These are phyloP conservation scores for Umbelopsis vinacea DNA, from an alignment of 192 early-diverging fungal genomes.

Conservation along the genomic window DNA sequence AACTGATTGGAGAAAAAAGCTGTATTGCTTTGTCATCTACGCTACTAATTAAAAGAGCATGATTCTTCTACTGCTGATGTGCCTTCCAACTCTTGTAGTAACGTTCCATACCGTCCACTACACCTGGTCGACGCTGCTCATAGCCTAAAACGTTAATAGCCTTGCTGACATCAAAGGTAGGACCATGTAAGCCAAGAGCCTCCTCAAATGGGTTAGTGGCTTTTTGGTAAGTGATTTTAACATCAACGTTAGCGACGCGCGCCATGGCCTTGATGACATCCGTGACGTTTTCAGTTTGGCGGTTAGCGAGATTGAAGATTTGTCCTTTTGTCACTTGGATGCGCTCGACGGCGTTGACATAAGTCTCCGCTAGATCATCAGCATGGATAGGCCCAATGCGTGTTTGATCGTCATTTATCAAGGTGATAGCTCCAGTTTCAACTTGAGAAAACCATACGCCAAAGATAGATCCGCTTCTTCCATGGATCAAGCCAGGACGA, in stretches of 20 bases:
- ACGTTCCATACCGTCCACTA: constrained; percentile 14
- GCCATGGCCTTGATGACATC: constrained; percentile 37
- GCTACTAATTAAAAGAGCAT: neutral
- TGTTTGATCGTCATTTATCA: constrained; percentile 27
- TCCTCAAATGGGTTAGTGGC: constrained; percentile 10
- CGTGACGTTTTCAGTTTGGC: constrained; percentile 32
- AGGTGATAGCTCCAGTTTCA: constrained; percentile 4
- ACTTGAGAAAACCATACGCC: constrained; percentile 32
- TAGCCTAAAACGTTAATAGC: neutral
- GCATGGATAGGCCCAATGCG: constrained; percentile 32
- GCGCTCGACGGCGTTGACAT: constrained; percentile 34
- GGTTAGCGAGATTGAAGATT: constrained; percentile 39
- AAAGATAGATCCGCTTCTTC: constrained; percentile 28
- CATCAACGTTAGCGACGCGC: constrained; percentile 27
- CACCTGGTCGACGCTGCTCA: neutral
- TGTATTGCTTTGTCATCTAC: neutral
- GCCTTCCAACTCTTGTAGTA: constrained; percentile 16
- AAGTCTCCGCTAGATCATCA: constrained; percentile 43
- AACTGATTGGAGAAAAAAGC: too few relatives aligned
- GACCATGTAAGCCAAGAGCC: constrained; percentile 5
- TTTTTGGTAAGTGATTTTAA: constrained; percentile 22
- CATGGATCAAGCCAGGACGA: constrained; percentile 34
- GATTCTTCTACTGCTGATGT: neutral
- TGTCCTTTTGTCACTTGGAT: constrained; percentile 30
- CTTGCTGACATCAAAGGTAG: constrained; percentile 1